These are phyloP conservation scores for Wickerhamomyces ciferrii DNA, from an alignment of 805 yeast genomes.

Conservation along the genomic window DNA sequence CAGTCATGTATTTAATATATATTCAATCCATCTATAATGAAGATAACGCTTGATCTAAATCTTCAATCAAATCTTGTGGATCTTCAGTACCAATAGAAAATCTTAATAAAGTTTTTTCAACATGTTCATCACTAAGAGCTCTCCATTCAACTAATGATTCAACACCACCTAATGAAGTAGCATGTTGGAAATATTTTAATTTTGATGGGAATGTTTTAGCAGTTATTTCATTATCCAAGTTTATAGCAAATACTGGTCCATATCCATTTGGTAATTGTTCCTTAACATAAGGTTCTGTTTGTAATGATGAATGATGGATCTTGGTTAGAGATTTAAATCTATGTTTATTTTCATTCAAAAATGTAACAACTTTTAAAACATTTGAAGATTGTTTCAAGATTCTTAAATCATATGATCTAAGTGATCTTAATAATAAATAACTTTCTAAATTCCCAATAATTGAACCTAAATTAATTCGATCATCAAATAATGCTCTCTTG, in stretches of 20 bases:
- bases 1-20: too few species aligned
- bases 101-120: constrained; percentile 56
- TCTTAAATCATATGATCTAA: constrained; percentile 76
- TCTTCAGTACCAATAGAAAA: constrained; percentile 80
- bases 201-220: constrained; percentile 64
- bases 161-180: constrained; percentile 90
- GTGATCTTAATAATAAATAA: constrained; percentile 67
- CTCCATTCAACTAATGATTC: constrained; percentile 93
- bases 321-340: constrained; percentile 44
- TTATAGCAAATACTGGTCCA: constrained; percentile 72
- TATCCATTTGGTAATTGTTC: constrained; percentile 62
- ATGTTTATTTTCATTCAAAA: constrained; percentile 42
- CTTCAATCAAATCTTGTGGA: constrained; percentile 69
- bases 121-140: constrained; percentile 59
- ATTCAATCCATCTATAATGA: too few species aligned
- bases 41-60: constrained; percentile 56
- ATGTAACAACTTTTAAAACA: constrained; percentile 58
- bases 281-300: constrained; percentile 60
- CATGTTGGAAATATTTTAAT: constrained; percentile 75
- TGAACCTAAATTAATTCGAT: constrained; percentile 72
- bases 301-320: constrained; percentile 73
- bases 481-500: constrained; percentile 43
- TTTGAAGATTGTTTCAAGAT: constrained; percentile 58
- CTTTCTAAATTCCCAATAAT: constrained; percentile 76
- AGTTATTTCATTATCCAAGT: constrained; percentile 38